Conservation (phyloP, 2,329 filamentous ascomycete species). For the Cryphonectria carpinicola region DNA sequence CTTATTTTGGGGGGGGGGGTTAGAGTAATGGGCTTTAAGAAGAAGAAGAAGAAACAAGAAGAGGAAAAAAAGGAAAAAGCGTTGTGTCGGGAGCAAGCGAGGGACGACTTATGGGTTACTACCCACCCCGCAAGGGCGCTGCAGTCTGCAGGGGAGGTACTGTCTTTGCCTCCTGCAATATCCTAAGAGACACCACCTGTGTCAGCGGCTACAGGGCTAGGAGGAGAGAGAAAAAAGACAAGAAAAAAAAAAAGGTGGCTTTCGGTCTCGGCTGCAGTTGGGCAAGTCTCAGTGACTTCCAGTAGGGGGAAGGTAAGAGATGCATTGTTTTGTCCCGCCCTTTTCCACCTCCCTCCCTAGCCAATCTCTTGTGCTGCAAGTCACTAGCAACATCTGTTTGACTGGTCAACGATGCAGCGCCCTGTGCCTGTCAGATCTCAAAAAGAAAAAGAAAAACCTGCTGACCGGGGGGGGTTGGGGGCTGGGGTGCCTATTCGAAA, state of each 20-base stretch:
- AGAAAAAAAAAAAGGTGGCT: not conserved
- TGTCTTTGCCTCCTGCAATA: constrained; percentile 4
- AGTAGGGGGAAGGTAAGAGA: not conserved
- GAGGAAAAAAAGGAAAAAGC: not conserved
- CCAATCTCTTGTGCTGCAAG: not conserved
- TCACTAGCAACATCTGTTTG: not conserved
- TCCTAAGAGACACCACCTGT: not conserved
- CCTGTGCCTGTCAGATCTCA: not conserved
- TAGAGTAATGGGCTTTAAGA: not conserved
- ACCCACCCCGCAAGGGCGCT: not conserved
- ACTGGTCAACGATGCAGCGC: not conserved
- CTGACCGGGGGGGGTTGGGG: not conserved
- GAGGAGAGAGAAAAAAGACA: not conserved
- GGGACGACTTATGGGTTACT: not conserved
- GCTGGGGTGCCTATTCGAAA: not conserved
- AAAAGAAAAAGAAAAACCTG: not conserved
- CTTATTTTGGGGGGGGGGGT: not conserved
- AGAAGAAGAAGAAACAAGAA: not conserved
- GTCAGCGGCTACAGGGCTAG: not conserved
- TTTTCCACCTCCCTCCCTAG: not conserved
- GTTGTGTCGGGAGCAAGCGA: not conserved
- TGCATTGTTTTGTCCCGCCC: not conserved
- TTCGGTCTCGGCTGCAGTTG: not conserved
- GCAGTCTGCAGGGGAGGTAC: constrained; percentile 3
- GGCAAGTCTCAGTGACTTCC: not conserved